Evolutionary conservation across 176 grass and related monocot species (phyloP), one percentile per base, ranked within the genome.

Genomic region (Cymbopogon citratus): DNA sequence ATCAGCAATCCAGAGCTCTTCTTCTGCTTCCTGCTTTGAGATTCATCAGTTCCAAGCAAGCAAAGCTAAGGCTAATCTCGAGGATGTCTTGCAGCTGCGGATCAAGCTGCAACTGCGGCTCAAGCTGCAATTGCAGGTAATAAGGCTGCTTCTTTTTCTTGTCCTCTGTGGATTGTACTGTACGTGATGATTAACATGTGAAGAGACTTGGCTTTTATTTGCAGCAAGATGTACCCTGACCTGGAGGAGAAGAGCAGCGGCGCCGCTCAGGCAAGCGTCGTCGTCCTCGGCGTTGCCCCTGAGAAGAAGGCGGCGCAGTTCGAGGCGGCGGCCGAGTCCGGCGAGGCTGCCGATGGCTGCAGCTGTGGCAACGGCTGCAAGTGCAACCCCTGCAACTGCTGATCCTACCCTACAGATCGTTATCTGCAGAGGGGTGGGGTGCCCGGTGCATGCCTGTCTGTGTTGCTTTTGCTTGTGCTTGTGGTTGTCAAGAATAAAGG

Each of bases 141-240:
- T 3, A 10, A 12, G 15, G 45, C 5, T 48, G 5, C 14, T 16
- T 48, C 0, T 3, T 15, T 44, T 46, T 41, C 43, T 5, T 45
- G 43, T 45, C 43, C 43, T 14, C 3, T 2, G 41, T 44, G 41
- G 5, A 41, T 41, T 41, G 7, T 41, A 41, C 39, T 33, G 5
- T 39, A 5, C 31, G 11, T 41, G 39, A 41, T 10, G 39, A 41
- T 10, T 41, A 41, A 41, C 39, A 41, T 10, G 39, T 10, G 39
- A 41, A 2, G 39, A 41, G 39, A 4, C 5, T 7, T 45, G 43
- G 12, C 43, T 45, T 45, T 15, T 51, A 33, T 33, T 33, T 33
- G 46, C 46, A 51, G 90, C 12, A 89, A 89, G 87, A 89, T 52
- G 84, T 81, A 89, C 71, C 84, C 77, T 84, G 90, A 92, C 57